Base-by-base conservation (phyloP, 768 basidiomycete genomes). In the Podaxis sp. region DNA sequence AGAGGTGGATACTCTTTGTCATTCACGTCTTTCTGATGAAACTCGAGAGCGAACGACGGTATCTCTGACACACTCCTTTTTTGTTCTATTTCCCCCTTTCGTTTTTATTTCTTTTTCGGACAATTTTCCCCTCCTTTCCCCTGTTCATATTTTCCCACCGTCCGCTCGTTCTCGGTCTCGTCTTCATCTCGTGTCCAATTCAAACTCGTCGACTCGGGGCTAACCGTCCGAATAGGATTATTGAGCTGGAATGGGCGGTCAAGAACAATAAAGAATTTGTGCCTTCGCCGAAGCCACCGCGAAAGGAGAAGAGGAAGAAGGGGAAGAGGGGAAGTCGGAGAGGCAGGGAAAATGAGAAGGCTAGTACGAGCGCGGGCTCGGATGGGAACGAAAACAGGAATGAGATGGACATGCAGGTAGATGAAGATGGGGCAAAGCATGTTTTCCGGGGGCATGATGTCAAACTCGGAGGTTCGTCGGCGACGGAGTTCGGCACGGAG, bases 1-100 rank as follows among this genome's bases (percentile, higher is more conserved):
- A 91, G 81, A 90, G 93, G 93, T 93, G 82, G 83, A 87, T 87
- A 80, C 81, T 85, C 79, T 88, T 87, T 74, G 75, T 88, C 74
- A 74, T 86, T 71, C 77, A 85, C 73, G 82, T 88, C 71, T 87
- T 86, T 71, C 75, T 86, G 72, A 81, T 81, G 79, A 80, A 80
- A 74, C 53, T 61, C 33, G 60, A 61, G 41, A 41, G 33, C 29
- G 60, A 61, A 55, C 60, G 54, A 55, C 60, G 60, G 40, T 19
- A 67, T 83, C 71, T 82, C 80, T 58, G 72, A 71, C 64, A 66
- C 70, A 69, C 43, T 47, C 22, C 17, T 36, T n/a, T 33, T 33
- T 6, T 46, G 12, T 29, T 19, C 12, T 64, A 69, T 69, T 72
- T 57, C 11, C 37, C 37, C 37, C 79, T 73, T 73, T 70, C 67